phyloP scores from a whole-genome alignment of 176 grass and related monocot genomes.

The Olyra latifolia region DNA sequence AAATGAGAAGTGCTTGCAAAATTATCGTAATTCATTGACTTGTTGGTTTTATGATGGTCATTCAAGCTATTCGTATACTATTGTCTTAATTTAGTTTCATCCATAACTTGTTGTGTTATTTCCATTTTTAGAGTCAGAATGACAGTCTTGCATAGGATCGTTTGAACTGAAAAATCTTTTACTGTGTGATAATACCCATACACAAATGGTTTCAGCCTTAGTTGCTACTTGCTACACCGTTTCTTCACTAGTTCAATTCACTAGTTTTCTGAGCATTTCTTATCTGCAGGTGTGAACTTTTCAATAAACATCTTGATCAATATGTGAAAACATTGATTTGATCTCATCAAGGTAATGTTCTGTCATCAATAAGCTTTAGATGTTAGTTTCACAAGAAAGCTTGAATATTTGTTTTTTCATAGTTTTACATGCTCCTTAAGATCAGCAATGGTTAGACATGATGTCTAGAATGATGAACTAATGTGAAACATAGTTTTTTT shows the following conservation, averaged over 20 bases:
- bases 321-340: constrained; percentile 73
- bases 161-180: neutral
- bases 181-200: constrained; percentile 3
- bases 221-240: neutral
- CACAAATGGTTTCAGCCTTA: neutral
- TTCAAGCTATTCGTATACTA: neutral
- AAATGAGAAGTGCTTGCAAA: neutral
- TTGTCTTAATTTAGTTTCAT: neutral
- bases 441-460: neutral
- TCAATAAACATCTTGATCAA: constrained; percentile 74
- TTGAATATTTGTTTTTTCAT: neutral
- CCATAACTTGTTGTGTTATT: neutral
- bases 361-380: neutral
- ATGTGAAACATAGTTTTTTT: neutral
- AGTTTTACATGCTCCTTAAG: neutral
- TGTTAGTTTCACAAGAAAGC: neutral
- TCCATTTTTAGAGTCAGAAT: neutral
- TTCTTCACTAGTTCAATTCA: neutral
- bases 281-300: constrained; percentile 63
- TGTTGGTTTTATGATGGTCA: neutral
- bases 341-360: constrained; percentile 26
- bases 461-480: neutral
- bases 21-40: neutral
- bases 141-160: neutral
- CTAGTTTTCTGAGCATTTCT: constrained; percentile 7